Conservation (phyloP, 108 stramenopile genomes). For the Ochromonas danica region DNA sequence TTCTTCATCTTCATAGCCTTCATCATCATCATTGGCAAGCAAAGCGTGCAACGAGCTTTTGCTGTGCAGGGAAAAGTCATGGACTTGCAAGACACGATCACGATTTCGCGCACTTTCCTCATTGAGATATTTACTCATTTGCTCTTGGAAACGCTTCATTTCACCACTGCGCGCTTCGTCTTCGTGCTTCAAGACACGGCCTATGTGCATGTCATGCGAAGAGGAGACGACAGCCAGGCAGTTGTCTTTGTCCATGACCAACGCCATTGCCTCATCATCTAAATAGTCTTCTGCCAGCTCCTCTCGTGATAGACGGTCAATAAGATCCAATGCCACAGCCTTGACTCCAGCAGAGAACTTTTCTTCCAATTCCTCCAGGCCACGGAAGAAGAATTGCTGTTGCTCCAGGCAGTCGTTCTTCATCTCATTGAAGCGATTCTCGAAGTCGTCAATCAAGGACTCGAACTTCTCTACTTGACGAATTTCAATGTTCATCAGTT, state of each 20-base stretch:
- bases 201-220: conserved; percentile 58
- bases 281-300: conserved; percentile 53
- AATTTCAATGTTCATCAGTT: conserved; percentile 59
- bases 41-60: conserved; percentile 33
- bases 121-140: conserved; percentile 23
- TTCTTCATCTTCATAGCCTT: conserved; percentile 36
- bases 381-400: conserved; percentile 59
- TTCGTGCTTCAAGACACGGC: conserved; percentile 51
- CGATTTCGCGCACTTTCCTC: conserved; percentile 39
- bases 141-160: conserved; percentile 24
- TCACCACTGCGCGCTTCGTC: conserved; percentile 52
- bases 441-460: conserved; percentile 58
- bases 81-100: conserved; percentile 37
- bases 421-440: conserved; percentile 49
- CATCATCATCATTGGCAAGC: not conserved
- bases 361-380: conserved; percentile 59
- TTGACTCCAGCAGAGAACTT: conserved; percentile 43
- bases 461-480: conserved; percentile 62
- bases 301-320: conserved; percentile 35
- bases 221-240: conserved; percentile 48
- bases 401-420: conserved; percentile 55
- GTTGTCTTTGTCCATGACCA: conserved; percentile 58
- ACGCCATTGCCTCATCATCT: conserved; percentile 50
- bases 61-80: conserved; percentile 3
- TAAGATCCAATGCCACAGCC: conserved; percentile 46